Conservation (phyloP, 768 basidiomycete species). For the Coprinopsis marcescibilis region DNA sequence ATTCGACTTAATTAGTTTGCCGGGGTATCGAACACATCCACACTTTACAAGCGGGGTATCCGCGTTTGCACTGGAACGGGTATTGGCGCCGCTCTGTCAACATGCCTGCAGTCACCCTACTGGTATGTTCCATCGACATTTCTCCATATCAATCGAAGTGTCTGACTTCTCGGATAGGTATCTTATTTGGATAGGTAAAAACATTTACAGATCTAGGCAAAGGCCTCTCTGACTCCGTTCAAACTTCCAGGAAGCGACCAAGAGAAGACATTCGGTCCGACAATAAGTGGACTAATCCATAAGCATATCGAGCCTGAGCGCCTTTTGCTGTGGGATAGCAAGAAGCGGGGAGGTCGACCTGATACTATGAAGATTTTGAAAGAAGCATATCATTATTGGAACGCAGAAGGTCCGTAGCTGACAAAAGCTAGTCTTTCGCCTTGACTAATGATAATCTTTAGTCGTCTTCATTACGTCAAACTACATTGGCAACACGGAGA, state of each 20-base stretch:
- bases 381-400: constrained; percentile 62
- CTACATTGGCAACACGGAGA: constrained; percentile 69
- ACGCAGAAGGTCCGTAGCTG: constrained; percentile 51
- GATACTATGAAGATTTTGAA: constrained; percentile 73
- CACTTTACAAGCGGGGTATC: constrained; percentile 73
- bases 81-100: constrained; percentile 73
- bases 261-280: constrained; percentile 69
- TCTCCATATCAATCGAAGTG: neutral
- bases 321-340: constrained; percentile 73
- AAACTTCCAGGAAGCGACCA: constrained; percentile 78
- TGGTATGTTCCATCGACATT: constrained; percentile 39
- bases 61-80: constrained; percentile 81
- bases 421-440: constrained; percentile 1
- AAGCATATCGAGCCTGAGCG: constrained; percentile 70
- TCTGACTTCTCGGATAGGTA: constrained; percentile 39
- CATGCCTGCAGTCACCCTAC: constrained; percentile 68
- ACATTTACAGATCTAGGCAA: no score
- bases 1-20: constrained; percentile 46
- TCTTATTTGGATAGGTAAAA: constrained; percentile 68
- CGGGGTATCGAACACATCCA: constrained; percentile 76
- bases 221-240: no score
- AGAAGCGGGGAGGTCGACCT: constrained; percentile 65
- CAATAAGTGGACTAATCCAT: constrained; percentile 68
- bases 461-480: constrained; percentile 86
- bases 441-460: constrained; percentile 17